phyloP scores from a whole-genome alignment of 768 basidiomycete genomes.

The Tephrocybe sp. region DNA sequence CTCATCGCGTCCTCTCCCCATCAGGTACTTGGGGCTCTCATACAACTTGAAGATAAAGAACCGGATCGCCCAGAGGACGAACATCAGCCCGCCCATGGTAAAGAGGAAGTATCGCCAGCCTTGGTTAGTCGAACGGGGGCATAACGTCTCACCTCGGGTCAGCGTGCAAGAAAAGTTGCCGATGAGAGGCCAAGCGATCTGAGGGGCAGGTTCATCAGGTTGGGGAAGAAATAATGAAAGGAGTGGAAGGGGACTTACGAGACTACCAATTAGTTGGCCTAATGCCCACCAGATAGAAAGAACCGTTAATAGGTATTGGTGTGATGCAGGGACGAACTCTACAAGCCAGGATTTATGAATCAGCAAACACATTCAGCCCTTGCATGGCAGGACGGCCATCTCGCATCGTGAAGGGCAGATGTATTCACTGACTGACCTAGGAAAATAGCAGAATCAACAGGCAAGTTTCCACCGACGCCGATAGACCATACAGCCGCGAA shows the following conservation, averaged over 20 bases:
- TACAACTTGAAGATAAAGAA: conserved; percentile 67
- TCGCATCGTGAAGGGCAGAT: too few species aligned
- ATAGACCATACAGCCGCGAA: conserved; percentile 60
- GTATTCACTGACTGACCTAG: conserved; percentile 64
- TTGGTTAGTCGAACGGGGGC: conserved; percentile 53
- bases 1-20: conserved; percentile 64
- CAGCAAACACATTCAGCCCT: too few species aligned
- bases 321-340: conserved; percentile 72
- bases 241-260: conserved; percentile 24
- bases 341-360: not conserved
- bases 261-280: conserved; percentile 62
- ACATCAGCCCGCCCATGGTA: conserved; percentile 69
- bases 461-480: conserved; percentile 66
- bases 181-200: conserved; percentile 75
- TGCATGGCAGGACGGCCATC: too few species aligned
- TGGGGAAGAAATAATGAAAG: not conserved
- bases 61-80: conserved; percentile 59
- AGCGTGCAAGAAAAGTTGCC: conserved; percentile 60
- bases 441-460: conserved; percentile 77
- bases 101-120: conserved; percentile 82
- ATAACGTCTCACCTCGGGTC: conserved; percentile 20
- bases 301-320: conserved; percentile 75
- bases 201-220: not conserved
- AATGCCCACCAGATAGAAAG: conserved; percentile 82
- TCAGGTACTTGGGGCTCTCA: conserved; percentile 73